Conservation (phyloP, 108 stramenopile genomes). For the Mediolabrus comicus region DNA sequence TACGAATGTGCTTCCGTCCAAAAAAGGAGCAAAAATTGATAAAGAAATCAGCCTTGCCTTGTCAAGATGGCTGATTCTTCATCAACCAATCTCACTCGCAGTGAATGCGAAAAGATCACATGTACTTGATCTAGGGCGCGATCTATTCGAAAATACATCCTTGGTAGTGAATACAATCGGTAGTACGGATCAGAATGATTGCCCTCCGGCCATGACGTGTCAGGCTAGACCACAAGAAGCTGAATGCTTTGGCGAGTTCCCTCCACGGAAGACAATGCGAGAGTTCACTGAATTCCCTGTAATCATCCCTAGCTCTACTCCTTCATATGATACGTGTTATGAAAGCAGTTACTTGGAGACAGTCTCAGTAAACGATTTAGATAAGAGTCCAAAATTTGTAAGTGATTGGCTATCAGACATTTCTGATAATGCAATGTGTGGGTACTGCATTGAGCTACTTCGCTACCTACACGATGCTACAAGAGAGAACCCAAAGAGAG, state of each 20-base stretch:
- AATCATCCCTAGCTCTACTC: constrained; percentile 79
- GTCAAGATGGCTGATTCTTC: constrained; percentile 49
- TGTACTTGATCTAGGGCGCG: constrained; percentile 52
- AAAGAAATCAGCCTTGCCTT: constrained; percentile 25
- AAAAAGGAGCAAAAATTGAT: neutral
- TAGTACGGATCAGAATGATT: constrained; percentile 42
- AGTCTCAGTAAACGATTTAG: constrained; percentile 23
- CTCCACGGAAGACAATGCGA: constrained; percentile 63
- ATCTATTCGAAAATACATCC: constrained; percentile 70
- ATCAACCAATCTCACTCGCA: constrained; percentile 70
- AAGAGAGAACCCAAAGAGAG: constrained; percentile 64
- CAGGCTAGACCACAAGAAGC: constrained; percentile 89
- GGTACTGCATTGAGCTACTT: constrained; percentile 68
- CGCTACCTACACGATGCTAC: constrained; percentile 69
- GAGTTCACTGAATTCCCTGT: constrained; percentile 80
- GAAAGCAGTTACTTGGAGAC: constrained; percentile 49
- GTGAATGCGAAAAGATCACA: constrained; percentile 65
- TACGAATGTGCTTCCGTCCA: constrained; percentile 39
- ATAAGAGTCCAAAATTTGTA: constrained; percentile 15
- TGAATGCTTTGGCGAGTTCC: constrained; percentile 89
- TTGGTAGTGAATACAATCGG: constrained; percentile 83
- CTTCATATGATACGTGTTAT: constrained; percentile 74
- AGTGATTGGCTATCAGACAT: constrained; percentile 52
- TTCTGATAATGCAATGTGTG: constrained; percentile 42
- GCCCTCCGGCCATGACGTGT: constrained; percentile 78